These are phyloP conservation scores for Tylopilus sp. DNA, from an alignment of 768 basidiomycete genomes.

Conservation along the genomic window DNA sequence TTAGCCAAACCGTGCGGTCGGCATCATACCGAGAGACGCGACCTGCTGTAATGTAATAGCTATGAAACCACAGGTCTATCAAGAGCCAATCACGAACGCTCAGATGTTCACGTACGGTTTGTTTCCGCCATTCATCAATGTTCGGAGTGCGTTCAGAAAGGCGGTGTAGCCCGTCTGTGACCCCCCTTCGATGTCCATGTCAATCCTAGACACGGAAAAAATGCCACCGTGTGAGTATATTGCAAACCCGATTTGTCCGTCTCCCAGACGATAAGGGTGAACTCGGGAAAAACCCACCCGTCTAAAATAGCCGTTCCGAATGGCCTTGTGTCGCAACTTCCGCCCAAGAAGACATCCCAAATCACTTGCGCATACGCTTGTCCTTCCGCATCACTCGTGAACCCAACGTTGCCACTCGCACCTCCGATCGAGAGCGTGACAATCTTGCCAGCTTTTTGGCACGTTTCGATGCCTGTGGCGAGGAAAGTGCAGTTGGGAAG, in stretches of 20 bases:
- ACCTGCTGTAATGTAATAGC: constrained; percentile 59
- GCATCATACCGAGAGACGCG: not conserved
- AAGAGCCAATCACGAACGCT: too few species aligned
- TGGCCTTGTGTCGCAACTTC: constrained; percentile 39
- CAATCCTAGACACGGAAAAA: too few species aligned
- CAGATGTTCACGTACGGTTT: constrained; percentile 15
- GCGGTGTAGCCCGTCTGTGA: constrained; percentile 45
- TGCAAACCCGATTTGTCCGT: too few species aligned
- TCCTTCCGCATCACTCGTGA: constrained; percentile 36
- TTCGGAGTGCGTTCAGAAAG: constrained; percentile 35
- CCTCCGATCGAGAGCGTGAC: constrained; percentile 47
- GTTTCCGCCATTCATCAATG: constrained; percentile 22
- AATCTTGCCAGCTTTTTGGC: constrained; percentile 45
- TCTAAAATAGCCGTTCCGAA: constrained; percentile 46
- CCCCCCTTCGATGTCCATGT: constrained; percentile 74
- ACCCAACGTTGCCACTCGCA: constrained; percentile 39
- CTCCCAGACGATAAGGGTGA: too few species aligned
- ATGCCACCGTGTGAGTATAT: too few species aligned
- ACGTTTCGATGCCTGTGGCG: constrained; percentile 42
- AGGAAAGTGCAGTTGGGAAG: constrained; percentile 38
- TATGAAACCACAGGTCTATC: too few species aligned
- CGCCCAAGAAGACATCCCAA: constrained; percentile 49
- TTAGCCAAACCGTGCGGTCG: not conserved
- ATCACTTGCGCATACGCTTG: constrained; percentile 33
- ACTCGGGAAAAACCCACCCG: constrained; percentile 41